phyloP scores from a whole-genome alignment of 2,329 filamentous ascomycete species.

The Elsinoe arachidis region DNA sequence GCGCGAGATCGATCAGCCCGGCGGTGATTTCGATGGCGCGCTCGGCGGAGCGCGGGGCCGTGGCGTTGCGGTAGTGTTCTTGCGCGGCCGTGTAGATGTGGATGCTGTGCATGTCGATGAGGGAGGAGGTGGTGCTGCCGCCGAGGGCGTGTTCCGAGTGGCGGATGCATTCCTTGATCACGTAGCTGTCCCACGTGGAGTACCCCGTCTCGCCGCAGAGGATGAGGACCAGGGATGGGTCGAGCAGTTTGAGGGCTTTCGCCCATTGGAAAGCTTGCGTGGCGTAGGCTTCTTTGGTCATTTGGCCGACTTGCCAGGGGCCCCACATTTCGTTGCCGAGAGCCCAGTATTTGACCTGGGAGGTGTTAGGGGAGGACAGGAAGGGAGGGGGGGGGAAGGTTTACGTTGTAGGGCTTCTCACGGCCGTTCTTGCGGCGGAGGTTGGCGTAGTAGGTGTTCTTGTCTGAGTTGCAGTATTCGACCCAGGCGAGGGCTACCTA shows the following conservation, averaged over 20 bases:
- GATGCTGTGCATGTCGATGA: slow-evolving; percentile 75
- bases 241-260: slow-evolving; percentile 62
- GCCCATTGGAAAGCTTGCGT: slow-evolving; percentile 63
- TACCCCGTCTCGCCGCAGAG: slow-evolving; percentile 65
- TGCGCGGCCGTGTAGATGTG: slow-evolving; percentile 64
- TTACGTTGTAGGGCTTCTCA: slow-evolving; percentile 63
- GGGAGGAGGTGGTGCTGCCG: slow-evolving; percentile 36
- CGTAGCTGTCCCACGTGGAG: slow-evolving; percentile 63
- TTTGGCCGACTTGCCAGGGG: slow-evolving; percentile 58
- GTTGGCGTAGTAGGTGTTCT: slow-evolving; percentile 73
- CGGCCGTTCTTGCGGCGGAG: slow-evolving; percentile 66
- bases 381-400: neutral
- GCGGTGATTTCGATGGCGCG: slow-evolving; percentile 63
- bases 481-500: slow-evolving; percentile 60
- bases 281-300: slow-evolving; percentile 61
- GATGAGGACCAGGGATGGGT: slow-evolving; percentile 60
- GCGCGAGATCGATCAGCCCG: slow-evolving; percentile 61
- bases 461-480: slow-evolving; percentile 76
- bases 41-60: slow-evolving; percentile 61
- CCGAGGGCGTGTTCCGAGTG: slow-evolving; percentile 43
- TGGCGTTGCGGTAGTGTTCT: slow-evolving; percentile 43
- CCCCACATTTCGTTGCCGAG: slow-evolving; percentile 68
- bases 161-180: slow-evolving; percentile 59
- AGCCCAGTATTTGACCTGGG: slow-evolving; percentile 67
- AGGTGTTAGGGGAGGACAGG: neutral